Evolutionary conservation across 2,329 filamentous ascomycete genomes (phyloP).

Genomic region (Aspergillus ustus): DNA sequence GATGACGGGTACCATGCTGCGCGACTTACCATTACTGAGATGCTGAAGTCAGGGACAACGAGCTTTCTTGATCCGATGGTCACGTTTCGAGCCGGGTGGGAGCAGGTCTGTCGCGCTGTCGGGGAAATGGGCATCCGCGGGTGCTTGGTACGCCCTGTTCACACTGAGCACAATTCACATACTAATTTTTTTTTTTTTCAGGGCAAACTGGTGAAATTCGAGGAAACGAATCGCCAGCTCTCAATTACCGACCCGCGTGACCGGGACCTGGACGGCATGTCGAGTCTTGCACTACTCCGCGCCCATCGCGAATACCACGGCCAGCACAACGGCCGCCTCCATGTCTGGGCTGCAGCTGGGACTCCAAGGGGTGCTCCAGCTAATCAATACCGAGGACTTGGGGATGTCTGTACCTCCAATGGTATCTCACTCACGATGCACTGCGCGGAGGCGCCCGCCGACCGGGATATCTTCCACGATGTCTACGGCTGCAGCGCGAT

Average conservation of each 20-base stretch:
- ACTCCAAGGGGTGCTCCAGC: constrained; percentile 10
- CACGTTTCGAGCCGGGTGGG: constrained; percentile 17
- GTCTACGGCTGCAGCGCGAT: constrained; percentile 12
- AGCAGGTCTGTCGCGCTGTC: constrained; percentile 43
- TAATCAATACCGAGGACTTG: constrained; percentile 1
- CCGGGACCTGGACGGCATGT: constrained; percentile 33
- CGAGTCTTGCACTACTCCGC: constrained; percentile 28
- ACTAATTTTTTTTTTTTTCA: not conserved
- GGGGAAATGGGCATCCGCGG: constrained; percentile 52
- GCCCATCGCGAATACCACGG: constrained; percentile 27
- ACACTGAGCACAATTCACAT: too few relatives aligned
- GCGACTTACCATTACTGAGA: constrained; percentile 55
- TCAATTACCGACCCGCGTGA: constrained; percentile 36
- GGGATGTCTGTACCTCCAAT: not conserved
- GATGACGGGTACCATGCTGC: constrained; percentile 57
- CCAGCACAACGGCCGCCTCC: constrained; percentile 1
- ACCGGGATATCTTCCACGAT: constrained; percentile 13
- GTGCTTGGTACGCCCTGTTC: constrained; percentile 34
- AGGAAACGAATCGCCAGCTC: constrained; percentile 30
- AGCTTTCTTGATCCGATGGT: constrained; percentile 60
- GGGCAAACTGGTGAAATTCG: constrained; percentile 29
- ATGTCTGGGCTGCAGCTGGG: constrained; percentile 15
- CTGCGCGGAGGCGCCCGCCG: constrained; percentile 12
- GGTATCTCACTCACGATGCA: constrained; percentile 15
- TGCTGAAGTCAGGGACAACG: constrained; percentile 56